Base-by-base conservation (phyloP, 352 stramenopile genomes). In the Globisporangium nagaii region DNA sequence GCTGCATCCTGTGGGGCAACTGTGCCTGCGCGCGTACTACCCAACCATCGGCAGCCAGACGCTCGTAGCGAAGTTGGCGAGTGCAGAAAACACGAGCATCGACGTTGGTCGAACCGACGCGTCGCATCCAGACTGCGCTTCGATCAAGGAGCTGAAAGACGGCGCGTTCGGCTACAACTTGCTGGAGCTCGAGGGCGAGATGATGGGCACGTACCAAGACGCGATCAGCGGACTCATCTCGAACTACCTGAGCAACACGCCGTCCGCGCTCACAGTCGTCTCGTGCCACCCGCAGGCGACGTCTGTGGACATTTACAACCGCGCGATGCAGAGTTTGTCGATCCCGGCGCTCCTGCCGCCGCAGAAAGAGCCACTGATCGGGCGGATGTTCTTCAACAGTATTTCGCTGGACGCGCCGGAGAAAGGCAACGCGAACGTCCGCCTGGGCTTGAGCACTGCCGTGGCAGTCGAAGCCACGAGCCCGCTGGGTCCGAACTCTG, bases 191-290 rank as follows among this genome's bases (percentile, higher is more conserved):
- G 47, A 75, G 19, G 82, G 82, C 9, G 63, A 85, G 40, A 92
- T 92, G 76, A 53, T 90, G 22, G 65, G 66, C 3, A 73, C 51
- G 1, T 81, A 90, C 46, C 62, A 66, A n/a, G 62, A 67, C n/a
- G 73, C 79, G 1, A 87, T 92, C 60, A 90, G 75, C 43, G 66
- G 54, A 25, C 60, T 92, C n/a, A 89, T 92, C 50, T 79, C 79
- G 24, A 86, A 89, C 40, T 92, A 88, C 44, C 54, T 92, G 1
- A 87, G 82, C 58, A 75, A 83, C 32, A 58, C 63, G 8, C 69
- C 75, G 4, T 73, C 82, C 2, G 56, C 67, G 1, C 65, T 92
- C 36, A 81, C 66, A 0, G 82, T 90, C 4, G 68, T 81, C n/a
- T 75, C 79, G 24, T 92, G 82, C 46, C 59, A 67, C 2, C 62